These are phyloP conservation scores for Nicotiana paniculata DNA, from an alignment of 257 asterid species.

Conservation along the genomic window DNA sequence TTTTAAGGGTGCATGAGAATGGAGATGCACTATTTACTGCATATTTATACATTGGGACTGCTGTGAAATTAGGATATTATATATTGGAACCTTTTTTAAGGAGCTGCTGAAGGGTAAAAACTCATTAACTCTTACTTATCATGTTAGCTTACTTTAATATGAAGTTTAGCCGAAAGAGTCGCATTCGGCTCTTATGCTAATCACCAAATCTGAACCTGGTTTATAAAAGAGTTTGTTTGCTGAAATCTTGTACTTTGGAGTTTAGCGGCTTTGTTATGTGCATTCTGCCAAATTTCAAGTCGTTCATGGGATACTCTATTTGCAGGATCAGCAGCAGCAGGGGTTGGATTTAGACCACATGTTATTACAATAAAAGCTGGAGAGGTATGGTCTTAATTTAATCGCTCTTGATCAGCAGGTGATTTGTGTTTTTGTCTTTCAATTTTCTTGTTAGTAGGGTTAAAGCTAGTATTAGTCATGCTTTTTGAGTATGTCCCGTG, in stretches of 20 bases:
- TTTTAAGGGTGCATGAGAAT: background rate
- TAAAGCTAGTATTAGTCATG: background rate
- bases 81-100: too few species aligned
- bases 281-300: background rate
- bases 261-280: background rate
- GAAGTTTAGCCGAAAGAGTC: background rate
- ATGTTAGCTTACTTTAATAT: background rate
- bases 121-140: background rate
- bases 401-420: background rate
- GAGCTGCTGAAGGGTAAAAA: too few species aligned
- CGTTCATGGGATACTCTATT: background rate
- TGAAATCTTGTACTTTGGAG: background rate
- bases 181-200: background rate
- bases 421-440: background rate
- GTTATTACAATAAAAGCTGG: slow-evolving; percentile 17
- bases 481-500: background rate
- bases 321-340: slow-evolving; percentile 14
- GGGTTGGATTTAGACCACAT: slow-evolving; percentile 9
- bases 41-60: background rate
- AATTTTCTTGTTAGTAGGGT: background rate
- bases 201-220: background rate
- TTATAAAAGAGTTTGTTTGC: background rate
- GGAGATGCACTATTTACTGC: background rate
- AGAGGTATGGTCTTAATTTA: slow-evolving; percentile 9
- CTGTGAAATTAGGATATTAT: background rate